These are phyloP conservation scores for Schwanniomyces vanrijiae DNA, from an alignment of 805 yeast genomes.

Conservation along the genomic window DNA sequence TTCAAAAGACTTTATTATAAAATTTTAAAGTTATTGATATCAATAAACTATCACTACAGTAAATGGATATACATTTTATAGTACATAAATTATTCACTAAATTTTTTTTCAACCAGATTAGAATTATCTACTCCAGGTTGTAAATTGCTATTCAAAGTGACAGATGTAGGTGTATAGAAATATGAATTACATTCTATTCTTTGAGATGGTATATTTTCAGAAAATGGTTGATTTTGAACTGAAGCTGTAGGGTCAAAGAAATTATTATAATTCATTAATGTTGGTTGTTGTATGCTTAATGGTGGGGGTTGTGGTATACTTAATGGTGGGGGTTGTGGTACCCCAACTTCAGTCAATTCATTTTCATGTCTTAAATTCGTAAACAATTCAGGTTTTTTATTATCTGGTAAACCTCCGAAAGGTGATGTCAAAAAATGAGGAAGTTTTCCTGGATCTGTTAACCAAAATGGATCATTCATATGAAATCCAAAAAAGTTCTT, in stretches of 20 bases:
- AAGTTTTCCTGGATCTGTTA: constrained; percentile 48
- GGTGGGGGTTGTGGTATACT: neutral
- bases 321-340: neutral
- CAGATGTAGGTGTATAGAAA: neutral
- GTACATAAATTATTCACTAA: too few species aligned
- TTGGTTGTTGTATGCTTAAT: constrained; percentile 3
- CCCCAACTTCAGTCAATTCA: neutral
- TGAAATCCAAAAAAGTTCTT: constrained; percentile 42
- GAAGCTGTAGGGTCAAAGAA: neutral
- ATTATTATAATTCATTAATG: neutral
- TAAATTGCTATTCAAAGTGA: neutral
- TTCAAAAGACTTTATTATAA: too few species aligned
- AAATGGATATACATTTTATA: too few species aligned
- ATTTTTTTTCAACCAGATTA: neutral
- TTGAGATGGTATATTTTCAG: neutral
- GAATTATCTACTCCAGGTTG: neutral
- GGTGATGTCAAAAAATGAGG: constrained; percentile 35
- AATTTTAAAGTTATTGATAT: too few species aligned
- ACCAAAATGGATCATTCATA: constrained; percentile 51
- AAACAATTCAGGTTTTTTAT: neutral
- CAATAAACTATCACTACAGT: too few species aligned
- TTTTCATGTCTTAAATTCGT: neutral
- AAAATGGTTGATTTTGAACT: neutral
- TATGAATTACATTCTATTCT: neutral
- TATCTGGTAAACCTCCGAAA: constrained; percentile 13